phyloP scores from a whole-genome alignment of 1,284 basidiomycete species.

The Boletus nobilissimus region DNA sequence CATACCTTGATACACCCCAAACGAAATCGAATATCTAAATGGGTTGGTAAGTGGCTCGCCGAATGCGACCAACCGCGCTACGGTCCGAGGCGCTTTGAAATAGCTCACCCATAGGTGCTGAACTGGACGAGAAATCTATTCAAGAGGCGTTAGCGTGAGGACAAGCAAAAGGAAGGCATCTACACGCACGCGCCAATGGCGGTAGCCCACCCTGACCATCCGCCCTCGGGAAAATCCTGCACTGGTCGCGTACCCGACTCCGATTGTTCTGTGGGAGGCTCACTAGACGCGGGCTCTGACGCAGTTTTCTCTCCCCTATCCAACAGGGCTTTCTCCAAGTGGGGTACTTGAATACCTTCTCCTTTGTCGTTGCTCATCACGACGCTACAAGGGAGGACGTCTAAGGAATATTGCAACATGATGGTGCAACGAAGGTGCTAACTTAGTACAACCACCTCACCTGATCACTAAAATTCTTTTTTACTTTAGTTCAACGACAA shows the following conservation, averaged over 20 bases:
- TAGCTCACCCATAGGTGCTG: conserved; percentile 51
- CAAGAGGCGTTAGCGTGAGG: background rate
- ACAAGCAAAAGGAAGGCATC: background rate
- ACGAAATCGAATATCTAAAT: conserved; percentile 51
- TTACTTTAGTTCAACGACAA: no score
- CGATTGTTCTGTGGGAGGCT: background rate
- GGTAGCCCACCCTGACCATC: conserved; percentile 44
- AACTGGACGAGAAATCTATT: conserved; percentile 49
- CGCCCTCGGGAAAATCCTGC: conserved; percentile 42
- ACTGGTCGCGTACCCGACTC: background rate
- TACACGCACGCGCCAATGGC: conserved; percentile 43
- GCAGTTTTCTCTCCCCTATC: background rate
- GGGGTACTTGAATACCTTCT: background rate
- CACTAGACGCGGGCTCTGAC: background rate
- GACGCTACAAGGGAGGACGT: background rate
- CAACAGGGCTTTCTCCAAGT: background rate
- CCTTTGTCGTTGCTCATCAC: background rate
- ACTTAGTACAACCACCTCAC: no score
- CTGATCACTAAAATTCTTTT: no score
- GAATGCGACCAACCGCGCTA: background rate
- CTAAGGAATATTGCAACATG: no score
- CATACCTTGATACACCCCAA: conserved; percentile 58
- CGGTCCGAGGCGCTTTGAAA: background rate
- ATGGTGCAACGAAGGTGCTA: no score
- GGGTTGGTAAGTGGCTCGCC: background rate